Evolutionary conservation across 345 rosid genomes (phyloP).

Genomic region (Gossypioides kirkii): DNA sequence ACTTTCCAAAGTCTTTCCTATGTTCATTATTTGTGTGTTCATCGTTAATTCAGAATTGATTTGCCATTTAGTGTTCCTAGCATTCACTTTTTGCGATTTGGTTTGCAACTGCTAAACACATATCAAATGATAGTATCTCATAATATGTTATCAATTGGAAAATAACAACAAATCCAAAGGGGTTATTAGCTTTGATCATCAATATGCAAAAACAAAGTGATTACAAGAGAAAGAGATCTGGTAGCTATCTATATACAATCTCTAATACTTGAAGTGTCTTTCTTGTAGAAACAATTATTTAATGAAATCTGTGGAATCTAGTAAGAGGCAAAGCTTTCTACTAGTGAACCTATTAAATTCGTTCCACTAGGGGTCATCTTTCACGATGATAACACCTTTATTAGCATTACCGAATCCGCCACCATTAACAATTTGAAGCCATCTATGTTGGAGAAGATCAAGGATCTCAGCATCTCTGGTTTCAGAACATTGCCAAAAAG

Average conservation of each 20-base stretch:
- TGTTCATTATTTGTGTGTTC: not conserved
- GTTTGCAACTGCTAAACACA: too few species aligned
- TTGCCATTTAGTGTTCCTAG: too few species aligned
- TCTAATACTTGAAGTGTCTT: not conserved
- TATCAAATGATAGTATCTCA: not conserved
- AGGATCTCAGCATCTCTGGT: conserved; percentile 74
- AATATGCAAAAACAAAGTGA: not conserved
- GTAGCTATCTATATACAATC: not conserved
- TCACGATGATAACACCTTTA: conserved; percentile 19
- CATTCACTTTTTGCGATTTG: too few species aligned
- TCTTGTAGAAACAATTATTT: conserved; percentile 10
- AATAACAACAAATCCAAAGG: not conserved
- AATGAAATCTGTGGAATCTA: not conserved
- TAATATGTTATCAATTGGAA: not conserved
- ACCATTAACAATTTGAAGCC: conserved; percentile 37
- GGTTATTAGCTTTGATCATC: not conserved
- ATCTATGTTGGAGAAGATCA: conserved; percentile 54
- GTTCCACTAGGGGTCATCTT: conserved; percentile 50
- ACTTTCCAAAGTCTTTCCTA: not conserved
- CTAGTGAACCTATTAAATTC: conserved; percentile 29
- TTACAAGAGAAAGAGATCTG: not conserved
- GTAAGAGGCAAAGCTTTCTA: not conserved
- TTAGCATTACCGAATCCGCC: conserved; percentile 19
- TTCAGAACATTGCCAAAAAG: not conserved
- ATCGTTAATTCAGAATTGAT: not conserved